These are phyloP conservation scores for Penicillium malachiteum DNA, from an alignment of 495 filamentous ascomycete species.

Conservation along the genomic window DNA sequence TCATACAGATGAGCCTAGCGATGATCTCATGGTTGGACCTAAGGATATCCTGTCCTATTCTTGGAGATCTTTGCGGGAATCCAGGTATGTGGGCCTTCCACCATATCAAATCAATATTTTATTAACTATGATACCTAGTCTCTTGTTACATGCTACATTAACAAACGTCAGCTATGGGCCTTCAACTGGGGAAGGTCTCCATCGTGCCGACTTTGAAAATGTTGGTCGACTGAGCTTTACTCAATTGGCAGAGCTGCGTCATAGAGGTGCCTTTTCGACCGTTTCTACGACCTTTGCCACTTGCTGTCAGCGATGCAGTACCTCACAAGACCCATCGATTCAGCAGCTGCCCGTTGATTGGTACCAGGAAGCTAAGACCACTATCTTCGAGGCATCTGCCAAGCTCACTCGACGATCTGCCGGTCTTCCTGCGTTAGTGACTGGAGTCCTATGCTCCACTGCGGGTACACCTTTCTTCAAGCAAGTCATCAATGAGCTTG, in stretches of 20 bases:
- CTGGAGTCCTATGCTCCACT: conserved; percentile 61
- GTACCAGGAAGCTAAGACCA: conserved; percentile 67
- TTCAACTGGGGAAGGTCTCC: conserved; percentile 27
- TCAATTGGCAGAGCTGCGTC: conserved; percentile 79
- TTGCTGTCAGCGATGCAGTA: conserved; percentile 65
- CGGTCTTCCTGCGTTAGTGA: conserved; percentile 81
- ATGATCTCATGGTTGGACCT: conserved; percentile 65
- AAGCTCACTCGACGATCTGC: conserved; percentile 88
- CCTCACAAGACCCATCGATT: conserved; percentile 46
- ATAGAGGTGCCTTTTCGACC: conserved; percentile 91
- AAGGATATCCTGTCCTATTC: conserved; percentile 91
- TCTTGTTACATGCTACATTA: conserved; percentile 48
- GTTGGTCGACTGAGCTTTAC: conserved; percentile 73
- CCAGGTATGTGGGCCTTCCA: conserved; percentile 56
- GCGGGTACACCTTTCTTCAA: conserved; percentile 46
- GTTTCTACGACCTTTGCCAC: conserved; percentile 83
- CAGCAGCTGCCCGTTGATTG: conserved; percentile 42
- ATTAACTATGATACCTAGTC: conserved; percentile 45
- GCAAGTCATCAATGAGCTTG: conserved; percentile 52
- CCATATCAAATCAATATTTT: neutral
- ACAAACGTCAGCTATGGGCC: conserved; percentile 40
- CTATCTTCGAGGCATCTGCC: conserved; percentile 67
- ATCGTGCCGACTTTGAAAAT: conserved; percentile 39
- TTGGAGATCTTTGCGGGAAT: conserved; percentile 89
- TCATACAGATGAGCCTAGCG: conserved; percentile 69